phyloP scores from a whole-genome alignment of 768 basidiomycete genomes.

The Hysterangium stoloniferum region DNA sequence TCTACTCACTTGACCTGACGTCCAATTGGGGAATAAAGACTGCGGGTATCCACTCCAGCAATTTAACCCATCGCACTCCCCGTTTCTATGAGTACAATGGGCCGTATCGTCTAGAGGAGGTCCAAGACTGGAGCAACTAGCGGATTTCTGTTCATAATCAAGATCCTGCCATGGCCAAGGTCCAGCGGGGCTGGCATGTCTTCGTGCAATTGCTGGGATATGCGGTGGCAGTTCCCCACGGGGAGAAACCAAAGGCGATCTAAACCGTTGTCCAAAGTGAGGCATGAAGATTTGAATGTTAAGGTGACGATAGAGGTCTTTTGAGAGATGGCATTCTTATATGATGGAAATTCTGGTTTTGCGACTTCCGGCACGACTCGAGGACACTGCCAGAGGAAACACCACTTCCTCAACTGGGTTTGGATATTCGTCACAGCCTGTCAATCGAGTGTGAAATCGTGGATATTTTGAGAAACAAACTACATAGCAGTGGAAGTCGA shows the following conservation, averaged over 20 bases:
- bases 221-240: no score
- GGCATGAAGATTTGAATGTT: no score
- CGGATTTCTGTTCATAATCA: slow-evolving; percentile 28
- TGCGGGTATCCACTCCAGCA: slow-evolving; percentile 40
- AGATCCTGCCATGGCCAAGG: slow-evolving; percentile 34
- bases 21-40: slow-evolving; percentile 51
- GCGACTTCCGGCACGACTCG: no score
- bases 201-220: neutral
- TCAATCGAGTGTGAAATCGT: no score
- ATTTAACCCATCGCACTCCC: neutral
- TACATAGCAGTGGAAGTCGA: no score
- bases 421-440: no score
- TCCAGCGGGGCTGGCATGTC: slow-evolving; percentile 37
- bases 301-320: neutral
- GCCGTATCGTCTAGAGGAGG: neutral
- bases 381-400: no score
- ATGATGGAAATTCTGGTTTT: neutral
- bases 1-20: slow-evolving; percentile 30
- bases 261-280: no score
- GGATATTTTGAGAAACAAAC: no score
- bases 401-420: no score
- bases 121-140: no score
- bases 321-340: neutral
- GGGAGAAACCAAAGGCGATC: no score
- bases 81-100: neutral